Conservation (phyloP, 257 asterid species). For the Salvia splendens region DNA sequence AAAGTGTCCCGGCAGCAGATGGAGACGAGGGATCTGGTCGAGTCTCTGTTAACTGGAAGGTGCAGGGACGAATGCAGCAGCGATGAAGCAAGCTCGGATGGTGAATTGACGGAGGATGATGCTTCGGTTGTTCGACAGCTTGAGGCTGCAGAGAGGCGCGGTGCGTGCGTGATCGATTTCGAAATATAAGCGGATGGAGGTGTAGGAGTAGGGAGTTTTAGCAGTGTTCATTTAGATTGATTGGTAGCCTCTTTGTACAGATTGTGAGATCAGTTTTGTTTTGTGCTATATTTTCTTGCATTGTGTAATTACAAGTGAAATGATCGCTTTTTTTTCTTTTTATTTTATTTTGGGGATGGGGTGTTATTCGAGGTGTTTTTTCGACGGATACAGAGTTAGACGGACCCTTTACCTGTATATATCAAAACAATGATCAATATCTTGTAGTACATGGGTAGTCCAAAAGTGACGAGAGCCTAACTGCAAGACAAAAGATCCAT, state of each 20-base stretch:
- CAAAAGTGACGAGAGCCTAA: too few species aligned
- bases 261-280: not conserved
- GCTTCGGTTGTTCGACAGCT: constrained; percentile 47
- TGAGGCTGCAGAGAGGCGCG: constrained; percentile 60
- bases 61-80: constrained; percentile 18
- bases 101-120: constrained; percentile 21
- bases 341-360: too few species aligned
- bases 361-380: too few species aligned
- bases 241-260: constrained; percentile 21
- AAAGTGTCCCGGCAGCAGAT: constrained; percentile 22
- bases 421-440: too few species aligned
- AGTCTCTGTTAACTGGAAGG: constrained; percentile 22
- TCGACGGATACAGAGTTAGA: too few species aligned
- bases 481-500: too few species aligned
- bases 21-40: constrained; percentile 28
- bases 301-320: too few species aligned
- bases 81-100: constrained; percentile 35
- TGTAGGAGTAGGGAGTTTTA: not conserved
- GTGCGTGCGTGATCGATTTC: constrained; percentile 55
- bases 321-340: too few species aligned
- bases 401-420: too few species aligned
- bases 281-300: not conserved
- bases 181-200: constrained; percentile 43
- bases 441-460: too few species aligned
- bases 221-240: not conserved